Conservation (phyloP, 352 stramenopile species). For the Globisporangium okanoganense region DNA sequence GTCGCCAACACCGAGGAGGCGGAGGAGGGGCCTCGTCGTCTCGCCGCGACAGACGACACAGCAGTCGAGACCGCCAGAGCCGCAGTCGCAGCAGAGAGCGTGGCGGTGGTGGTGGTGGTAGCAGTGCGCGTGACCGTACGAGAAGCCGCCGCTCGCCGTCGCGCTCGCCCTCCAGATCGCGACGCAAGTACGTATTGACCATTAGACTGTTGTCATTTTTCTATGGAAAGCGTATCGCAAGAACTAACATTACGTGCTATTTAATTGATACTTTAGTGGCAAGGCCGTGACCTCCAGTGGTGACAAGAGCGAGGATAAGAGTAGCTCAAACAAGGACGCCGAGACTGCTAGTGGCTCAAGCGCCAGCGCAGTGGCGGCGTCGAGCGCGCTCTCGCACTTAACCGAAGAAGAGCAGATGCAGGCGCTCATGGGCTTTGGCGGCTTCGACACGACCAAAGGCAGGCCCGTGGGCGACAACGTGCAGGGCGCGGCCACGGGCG, state of each 20-base stretch:
- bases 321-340: slow-evolving; percentile 6
- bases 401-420: slow-evolving; percentile 85
- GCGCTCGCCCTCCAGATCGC: slow-evolving; percentile 18
- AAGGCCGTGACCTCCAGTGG: background rate
- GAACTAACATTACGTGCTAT: background rate
- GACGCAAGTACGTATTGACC: too few species aligned
- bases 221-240: background rate
- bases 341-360: background rate
- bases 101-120: too few species aligned
- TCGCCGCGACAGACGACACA: slow-evolving; percentile 5
- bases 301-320: background rate
- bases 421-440: slow-evolving; percentile 81
- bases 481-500: slow-evolving; percentile 70
- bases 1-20: background rate
- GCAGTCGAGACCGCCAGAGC: slow-evolving; percentile 26
- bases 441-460: slow-evolving; percentile 94
- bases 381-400: slow-evolving; percentile 21
- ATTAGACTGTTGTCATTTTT: too few species aligned
- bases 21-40: slow-evolving; percentile 1
- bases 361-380: background rate
- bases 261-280: background rate
- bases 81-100: slow-evolving; percentile 24
- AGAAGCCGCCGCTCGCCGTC: slow-evolving; percentile 17
- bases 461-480: slow-evolving; percentile 92
- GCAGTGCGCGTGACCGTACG: slow-evolving; percentile 24